Evolutionary conservation across 2,329 filamentous ascomycete genomes (phyloP), one percentile per base, ranked within the genome.

Genomic region (Diaporthe vaccinii): DNA sequence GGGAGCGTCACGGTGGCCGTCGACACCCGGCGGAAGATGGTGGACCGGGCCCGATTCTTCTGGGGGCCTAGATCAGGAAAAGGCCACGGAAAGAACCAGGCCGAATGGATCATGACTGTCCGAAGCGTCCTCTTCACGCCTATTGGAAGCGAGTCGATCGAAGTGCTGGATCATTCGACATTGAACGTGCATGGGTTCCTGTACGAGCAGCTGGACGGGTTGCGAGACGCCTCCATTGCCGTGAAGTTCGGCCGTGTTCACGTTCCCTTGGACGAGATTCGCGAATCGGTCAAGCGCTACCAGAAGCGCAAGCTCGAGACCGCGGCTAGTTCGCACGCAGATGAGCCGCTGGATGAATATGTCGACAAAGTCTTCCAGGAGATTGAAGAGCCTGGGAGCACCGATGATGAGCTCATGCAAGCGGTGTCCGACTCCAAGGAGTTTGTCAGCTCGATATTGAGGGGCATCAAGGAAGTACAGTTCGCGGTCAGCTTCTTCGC

Each of bases 381-480:
- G 81, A 83, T 94, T 28, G 92, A 93, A 46, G 86, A 89, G 44
- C 91, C 93, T 12, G 92, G 91, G n/a, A 94, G 85, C 76, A 87
- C 88, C 31, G 87, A 89, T 76, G 91, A 94, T 73, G 89, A 91
- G 41, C 89, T 98, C 74, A 92, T 96, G 74, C 93, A 94, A 82
- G 93, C 94, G 0, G 94, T 98, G 0, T 96, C 96, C 0, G 96
- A 98, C 81, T 98, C 95, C 0, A 96, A 96, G 80, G 95, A 98
- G 77, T 97, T 99, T 81, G 90, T 96, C 74, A 94, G 94, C 82
- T 98, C 97, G 1, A 93, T 98, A 57, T 87, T 99, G 68, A 91
- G 95, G 59, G 97, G 97, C 70, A 95, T 99, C 78, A 97, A 98
- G 82, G 97, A 99, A 83, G 94, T 99, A 17, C 97, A 99, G 83